Evolutionary conservation across 2,329 filamentous ascomycete species (phyloP), one percentile per base, ranked within the genome.

Genomic region (Colletotrichum lindemuthianum): DNA sequence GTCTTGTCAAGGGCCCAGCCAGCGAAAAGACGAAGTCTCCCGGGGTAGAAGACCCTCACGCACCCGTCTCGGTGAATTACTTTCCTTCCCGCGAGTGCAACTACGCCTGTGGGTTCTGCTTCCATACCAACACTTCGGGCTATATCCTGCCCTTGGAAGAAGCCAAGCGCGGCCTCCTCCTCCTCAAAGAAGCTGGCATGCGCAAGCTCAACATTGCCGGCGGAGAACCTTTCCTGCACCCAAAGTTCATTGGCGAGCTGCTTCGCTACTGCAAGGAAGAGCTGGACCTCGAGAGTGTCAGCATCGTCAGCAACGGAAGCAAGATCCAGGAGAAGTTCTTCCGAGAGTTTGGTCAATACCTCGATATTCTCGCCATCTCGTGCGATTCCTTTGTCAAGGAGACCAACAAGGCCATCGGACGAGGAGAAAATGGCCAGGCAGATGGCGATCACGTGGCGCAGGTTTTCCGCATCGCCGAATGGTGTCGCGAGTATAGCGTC

Each of bases 141-240:
- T 72, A 82, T 69, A 76, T 82, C 4, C 75, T 77, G 3, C 63
- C 74, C 5, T 67, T 79, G n/a, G 70, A 74, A 0, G 71, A 81
- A 0, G 81, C 81, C 41, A 81, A 84, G 69, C 66, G 61, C 2
- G 84, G 79, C 8, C 75, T 87, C 4, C 68, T 59, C 2, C 75
- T 84, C 2, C 77, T 87, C 11, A 77, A 77, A 56, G 68, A 79
- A 1, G 83, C 82, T 3, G 84, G 84, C 12, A 86, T 86, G 83
- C 77, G 74, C 53, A 87, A 86, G 69, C 74, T 86, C 70, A 86
- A 86, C 70, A 82, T 86, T 66, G 83, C 84, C 0, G 84, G 84
- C 34, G 83, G 84, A 11, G 84, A 86, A 65, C 83, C 84, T 0
- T 84, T 86, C 67, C 77, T 87, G 8, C 82, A 86, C 67, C 76